Evolutionary conservation across 805 yeast species (phyloP).

Genomic region (Metschnikowia santaceciliae): DNA sequence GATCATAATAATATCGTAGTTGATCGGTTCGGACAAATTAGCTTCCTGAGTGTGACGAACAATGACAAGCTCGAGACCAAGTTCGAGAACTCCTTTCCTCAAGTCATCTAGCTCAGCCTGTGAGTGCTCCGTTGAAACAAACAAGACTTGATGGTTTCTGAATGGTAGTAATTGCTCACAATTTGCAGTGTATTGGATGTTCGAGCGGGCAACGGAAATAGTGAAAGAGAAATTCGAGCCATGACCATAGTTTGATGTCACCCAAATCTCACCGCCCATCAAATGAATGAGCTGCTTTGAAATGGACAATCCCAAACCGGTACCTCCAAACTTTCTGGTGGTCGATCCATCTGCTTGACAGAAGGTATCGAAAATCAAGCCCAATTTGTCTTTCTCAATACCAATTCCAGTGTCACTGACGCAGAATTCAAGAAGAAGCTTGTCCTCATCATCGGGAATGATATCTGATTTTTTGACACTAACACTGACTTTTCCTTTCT

Average conservation of each 20-base stretch:
- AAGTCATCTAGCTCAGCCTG: constrained; percentile 49
- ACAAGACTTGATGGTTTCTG: constrained; percentile 62
- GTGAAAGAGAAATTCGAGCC: constrained; percentile 86
- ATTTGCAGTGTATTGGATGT: constrained; percentile 55
- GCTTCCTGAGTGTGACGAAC: constrained; percentile 57
- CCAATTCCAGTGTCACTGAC: constrained; percentile 92
- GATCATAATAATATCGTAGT: constrained; percentile 77
- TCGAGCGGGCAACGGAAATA: constrained; percentile 71
- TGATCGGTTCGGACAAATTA: constrained; percentile 50
- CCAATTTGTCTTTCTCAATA: constrained; percentile 78
- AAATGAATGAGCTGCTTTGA: constrained; percentile 82
- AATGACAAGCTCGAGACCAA: constrained; percentile 61
- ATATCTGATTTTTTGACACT: constrained; percentile 55
- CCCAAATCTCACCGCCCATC: constrained; percentile 96
- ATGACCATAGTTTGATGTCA: constrained; percentile 69
- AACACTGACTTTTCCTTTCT: constrained; percentile 74
- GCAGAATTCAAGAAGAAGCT: constrained; percentile 69
- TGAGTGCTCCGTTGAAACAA: constrained; percentile 63
- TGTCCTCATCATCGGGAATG: constrained; percentile 33
- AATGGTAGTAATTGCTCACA: constrained; percentile 71
- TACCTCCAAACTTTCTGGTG: constrained; percentile 89
- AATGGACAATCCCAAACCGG: constrained; percentile 84
- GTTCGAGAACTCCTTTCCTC: constrained; percentile 44
- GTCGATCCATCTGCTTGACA: constrained; percentile 95
- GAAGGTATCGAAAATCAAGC: constrained; percentile 82